These are phyloP conservation scores for Tephrocybe sp. DNA, from an alignment of 768 basidiomycete species.

Conservation along the genomic window DNA sequence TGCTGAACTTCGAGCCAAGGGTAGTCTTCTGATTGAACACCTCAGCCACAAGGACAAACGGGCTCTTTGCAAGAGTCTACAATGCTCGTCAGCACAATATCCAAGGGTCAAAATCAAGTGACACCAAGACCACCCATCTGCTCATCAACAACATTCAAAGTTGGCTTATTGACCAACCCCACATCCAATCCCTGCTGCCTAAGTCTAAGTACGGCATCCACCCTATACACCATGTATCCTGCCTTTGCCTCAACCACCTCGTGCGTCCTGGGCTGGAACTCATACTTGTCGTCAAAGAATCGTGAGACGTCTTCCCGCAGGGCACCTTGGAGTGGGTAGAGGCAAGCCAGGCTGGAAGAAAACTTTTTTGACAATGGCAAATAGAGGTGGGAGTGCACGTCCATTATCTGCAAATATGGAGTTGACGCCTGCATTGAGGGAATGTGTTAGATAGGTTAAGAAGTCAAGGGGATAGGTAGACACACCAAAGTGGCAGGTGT, in stretches of 20 bases:
- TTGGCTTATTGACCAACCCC: conserved; percentile 85
- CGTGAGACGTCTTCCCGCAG: conserved; percentile 69
- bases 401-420: conserved; percentile 89
- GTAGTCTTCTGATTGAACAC: conserved; percentile 89
- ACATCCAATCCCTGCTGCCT: conserved; percentile 75
- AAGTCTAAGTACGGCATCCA: conserved; percentile 79
- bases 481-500: conserved; percentile 47
- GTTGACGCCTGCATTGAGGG: conserved; percentile 68
- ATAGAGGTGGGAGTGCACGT: conserved; percentile 78
- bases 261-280: conserved; percentile 84
- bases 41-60: conserved; percentile 85
- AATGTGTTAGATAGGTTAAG: conserved; percentile 45
- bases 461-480: neutral
- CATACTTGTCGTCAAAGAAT: conserved; percentile 45
- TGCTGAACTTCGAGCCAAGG: conserved; percentile 83
- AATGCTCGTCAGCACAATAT: neutral
- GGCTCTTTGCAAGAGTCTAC: conserved; percentile 64
- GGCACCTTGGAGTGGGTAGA: conserved; percentile 90
- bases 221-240: conserved; percentile 84
- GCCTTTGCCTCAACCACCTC: conserved; percentile 74
- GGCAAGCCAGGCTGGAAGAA: conserved; percentile 82
- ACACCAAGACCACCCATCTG: conserved; percentile 40
- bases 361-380: conserved; percentile 77
- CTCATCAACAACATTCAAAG: conserved; percentile 83
- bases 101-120: neutral